Base-by-base conservation (phyloP, 2,329 filamentous ascomycete species). In the Bipolaris victoriae region DNA sequence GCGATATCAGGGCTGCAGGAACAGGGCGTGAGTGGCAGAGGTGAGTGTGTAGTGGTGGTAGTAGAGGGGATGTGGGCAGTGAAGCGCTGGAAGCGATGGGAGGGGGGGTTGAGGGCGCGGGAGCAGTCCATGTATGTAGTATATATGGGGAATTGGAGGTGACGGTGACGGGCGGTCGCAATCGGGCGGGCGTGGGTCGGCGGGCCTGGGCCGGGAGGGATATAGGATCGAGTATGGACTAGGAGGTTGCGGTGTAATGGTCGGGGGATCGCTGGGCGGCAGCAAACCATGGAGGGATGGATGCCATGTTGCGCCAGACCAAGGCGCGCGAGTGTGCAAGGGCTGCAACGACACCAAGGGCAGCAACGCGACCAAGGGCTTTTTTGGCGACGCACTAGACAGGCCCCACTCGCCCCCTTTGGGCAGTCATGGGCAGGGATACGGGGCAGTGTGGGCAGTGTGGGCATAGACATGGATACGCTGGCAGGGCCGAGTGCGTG, bases 161-260 rank as follows among this genome's bases (percentile, higher is more conserved):
- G 50, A 58, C 53, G 53, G 62, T 63, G 54, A 49, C 46, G 15
- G 43, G 41, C 24, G 65, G 52, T 61, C 61, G 62, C 65, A 64
- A 65, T 58, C 63, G 60, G 49, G 52, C 51, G 16, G 37, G 11
- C 11, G 33, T 35, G 33, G 13, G 55, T 53, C 54, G 53, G 66
- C 57, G 65, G 57, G 69, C 61, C 63, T 65, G 69, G 65, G 53
- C 65, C 62, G 56, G 52, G 63, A 22, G 37, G 9, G 37, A 22
- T 7, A 40, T 40, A 22, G 15, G 35, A 40, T 29, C 26, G 26
- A 29, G 26, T 66, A 63, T 67, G 65, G 70, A 73, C 73, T 71
- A 70, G 66, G 63, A 68, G 64, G 62, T 51, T 70, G 64, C 71
- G 71, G 70, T 75, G 72, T 67, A 63, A 64, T 66, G 53, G 63